Base-by-base conservation (phyloP, 2,329 filamentous ascomycete species). In the Phaeophleospora eucalypticola region DNA sequence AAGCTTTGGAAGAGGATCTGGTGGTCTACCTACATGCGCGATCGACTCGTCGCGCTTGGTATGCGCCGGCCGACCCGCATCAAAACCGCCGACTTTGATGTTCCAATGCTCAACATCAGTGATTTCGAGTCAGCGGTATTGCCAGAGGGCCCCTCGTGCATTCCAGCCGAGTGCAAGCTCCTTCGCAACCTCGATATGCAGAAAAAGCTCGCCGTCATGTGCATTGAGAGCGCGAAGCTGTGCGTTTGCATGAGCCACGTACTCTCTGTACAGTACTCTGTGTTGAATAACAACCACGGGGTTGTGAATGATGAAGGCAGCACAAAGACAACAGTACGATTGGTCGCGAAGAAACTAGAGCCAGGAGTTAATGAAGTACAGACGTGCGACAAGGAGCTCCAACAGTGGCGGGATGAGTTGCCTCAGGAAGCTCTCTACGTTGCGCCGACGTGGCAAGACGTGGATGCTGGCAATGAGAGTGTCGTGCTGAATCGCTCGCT, bases 1-100 rank as follows among this genome's bases (percentile, higher is more conserved):
- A 87, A 83, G 61, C 73, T 96, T 41, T 95, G 90, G 87, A 95
- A 95, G 71, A 80, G 90, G 43, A 93, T 96, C 58, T 97, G 91
- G 91, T 97, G 91, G 91, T 95, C 87, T 24, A 94, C 88, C 54
- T 95, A 95, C 63, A 95, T 95, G 82, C 84, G 90, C 45, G 91
- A 97, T 68, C 86, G 90, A 40, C 77, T 96, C 35, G 89, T 96
- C 53, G 91, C 91, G 2, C 74, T 97, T 10, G 91, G 91, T 46
- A 96, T 96, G 90, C 82, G 91, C 46, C 82, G 91, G 44, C 90
- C 90, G 3, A 95, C 89, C 33, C 79, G 90, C 43, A 94, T 96
- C 68, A 94, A 94, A 74, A 84, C 89, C 50, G 87, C 93, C 60
- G 90, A 96, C 65, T 95, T 88, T 64, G 88, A 96, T 63, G 89